phyloP scores from a whole-genome alignment of 164 flowering plant species.

The Kalanchoe fedtschenkoi region DNA sequence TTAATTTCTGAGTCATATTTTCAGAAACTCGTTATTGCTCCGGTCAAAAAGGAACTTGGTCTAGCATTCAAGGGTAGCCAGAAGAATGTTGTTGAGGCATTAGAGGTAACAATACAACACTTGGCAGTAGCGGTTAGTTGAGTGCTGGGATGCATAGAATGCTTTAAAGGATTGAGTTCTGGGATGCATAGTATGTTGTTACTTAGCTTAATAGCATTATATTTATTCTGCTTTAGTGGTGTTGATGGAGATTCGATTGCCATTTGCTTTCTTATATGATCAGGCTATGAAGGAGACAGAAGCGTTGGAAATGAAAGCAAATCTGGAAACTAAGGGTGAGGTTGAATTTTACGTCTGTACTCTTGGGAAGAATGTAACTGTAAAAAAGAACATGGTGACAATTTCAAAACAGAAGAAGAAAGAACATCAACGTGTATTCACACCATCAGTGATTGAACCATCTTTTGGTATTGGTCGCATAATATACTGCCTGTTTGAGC shows the following conservation, averaged over 20 bases:
- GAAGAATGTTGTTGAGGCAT: slow-evolving; percentile 78
- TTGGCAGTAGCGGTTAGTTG: not conserved
- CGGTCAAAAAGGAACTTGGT: slow-evolving; percentile 81
- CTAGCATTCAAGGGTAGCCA: slow-evolving; percentile 87
- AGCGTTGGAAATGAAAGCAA: slow-evolving; percentile 65
- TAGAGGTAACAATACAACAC: slow-evolving; percentile 48
- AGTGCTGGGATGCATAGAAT: not conserved
- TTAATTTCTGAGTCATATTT: not conserved
- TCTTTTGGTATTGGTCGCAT: slow-evolving; percentile 98
- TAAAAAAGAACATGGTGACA: slow-evolving; percentile 49
- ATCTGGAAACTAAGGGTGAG: slow-evolving; percentile 50
- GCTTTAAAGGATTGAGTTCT: not conserved
- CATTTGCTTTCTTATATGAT: slow-evolving; percentile 2
- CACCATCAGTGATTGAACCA: slow-evolving; percentile 96
- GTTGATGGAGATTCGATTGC: not conserved
- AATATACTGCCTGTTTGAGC: slow-evolving; percentile 87
- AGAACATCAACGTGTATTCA: slow-evolving; percentile 76
- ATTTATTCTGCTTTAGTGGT: not conserved
- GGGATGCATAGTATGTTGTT: not conserved
- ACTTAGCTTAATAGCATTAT: not conserved
- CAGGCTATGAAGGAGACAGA: slow-evolving; percentile 52
- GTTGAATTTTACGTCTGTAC: slow-evolving; percentile 54
- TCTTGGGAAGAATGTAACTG: slow-evolving; percentile 39
- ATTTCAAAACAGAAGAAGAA: slow-evolving; percentile 56
- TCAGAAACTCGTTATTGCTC: slow-evolving; percentile 75